Evolutionary conservation across 1,284 basidiomycete genomes (phyloP).

Genomic region (Fomitopsis schrenkii): DNA sequence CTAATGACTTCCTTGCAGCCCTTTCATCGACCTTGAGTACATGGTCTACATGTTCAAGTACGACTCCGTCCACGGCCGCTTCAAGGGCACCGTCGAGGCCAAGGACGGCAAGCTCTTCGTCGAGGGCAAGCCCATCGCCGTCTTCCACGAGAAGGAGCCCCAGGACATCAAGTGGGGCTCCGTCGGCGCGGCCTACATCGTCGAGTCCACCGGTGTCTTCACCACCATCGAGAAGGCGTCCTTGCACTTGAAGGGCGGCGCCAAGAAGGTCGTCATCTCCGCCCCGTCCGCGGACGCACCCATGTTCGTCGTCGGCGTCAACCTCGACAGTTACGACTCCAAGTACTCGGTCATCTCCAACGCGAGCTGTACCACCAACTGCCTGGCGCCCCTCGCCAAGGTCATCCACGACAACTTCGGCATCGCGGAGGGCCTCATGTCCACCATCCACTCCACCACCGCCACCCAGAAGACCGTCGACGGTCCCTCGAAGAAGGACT

Average conservation of each 20-base stretch:
- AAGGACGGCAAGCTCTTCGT: slow-evolving; percentile 92
- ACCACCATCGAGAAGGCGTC: slow-evolving; percentile 91
- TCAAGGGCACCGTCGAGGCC: slow-evolving; percentile 81
- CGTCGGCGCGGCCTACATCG: slow-evolving; percentile 87
- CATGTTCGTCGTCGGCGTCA: slow-evolving; percentile 97
- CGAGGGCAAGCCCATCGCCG: slow-evolving; percentile 75
- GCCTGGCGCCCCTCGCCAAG: slow-evolving; percentile 97
- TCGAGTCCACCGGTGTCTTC: slow-evolving; percentile 99
- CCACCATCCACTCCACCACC: slow-evolving; percentile 94
- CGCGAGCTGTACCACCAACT: slow-evolving; percentile 99
- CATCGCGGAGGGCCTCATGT: slow-evolving; percentile 97
- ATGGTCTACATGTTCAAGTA: slow-evolving; percentile 99
- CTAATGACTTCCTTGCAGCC: slow-evolving; percentile 40
- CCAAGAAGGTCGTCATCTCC: slow-evolving; percentile 99
- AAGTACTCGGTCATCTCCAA: slow-evolving; percentile 96
- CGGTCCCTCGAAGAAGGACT: slow-evolving; percentile 92
- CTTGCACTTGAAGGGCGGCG: slow-evolving; percentile 96
- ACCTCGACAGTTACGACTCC: slow-evolving; percentile 92
- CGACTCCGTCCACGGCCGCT: slow-evolving; percentile 96
- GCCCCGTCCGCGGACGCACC: slow-evolving; percentile 98
- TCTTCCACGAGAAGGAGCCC: slow-evolving; percentile 90
- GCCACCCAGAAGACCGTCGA: slow-evolving; percentile 99
- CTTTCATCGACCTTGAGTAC: slow-evolving; percentile 95
- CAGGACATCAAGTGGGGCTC: slow-evolving; percentile 82
- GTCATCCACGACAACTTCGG: slow-evolving; percentile 96